phyloP scores from a whole-genome alignment of 2,329 filamentous ascomycete species.

The Phialocephala sp. region DNA sequence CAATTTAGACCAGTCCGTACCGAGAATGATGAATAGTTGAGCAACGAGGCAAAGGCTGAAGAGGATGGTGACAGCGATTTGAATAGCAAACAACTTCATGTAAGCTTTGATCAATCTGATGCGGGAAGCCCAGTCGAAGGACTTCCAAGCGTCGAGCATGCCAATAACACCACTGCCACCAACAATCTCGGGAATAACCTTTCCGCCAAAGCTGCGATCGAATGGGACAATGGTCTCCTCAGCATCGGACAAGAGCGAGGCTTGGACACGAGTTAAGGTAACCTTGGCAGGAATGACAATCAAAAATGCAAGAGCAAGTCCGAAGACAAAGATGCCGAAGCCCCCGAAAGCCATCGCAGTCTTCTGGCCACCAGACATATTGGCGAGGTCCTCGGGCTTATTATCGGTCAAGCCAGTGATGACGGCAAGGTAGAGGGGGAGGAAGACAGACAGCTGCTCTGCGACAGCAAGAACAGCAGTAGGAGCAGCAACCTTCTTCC shows the following conservation, averaged over 20 bases:
- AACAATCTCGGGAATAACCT: slow-evolving; percentile 75
- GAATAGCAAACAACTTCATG: slow-evolving; percentile 69
- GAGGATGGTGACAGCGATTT: slow-evolving; percentile 53
- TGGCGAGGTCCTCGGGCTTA: slow-evolving; percentile 28
- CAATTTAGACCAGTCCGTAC: slow-evolving; percentile 36
- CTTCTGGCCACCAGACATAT: slow-evolving; percentile 44
- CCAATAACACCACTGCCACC: slow-evolving; percentile 74
- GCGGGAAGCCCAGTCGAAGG: slow-evolving; percentile 75
- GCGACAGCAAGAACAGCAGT: slow-evolving; percentile 67
- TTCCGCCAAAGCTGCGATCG: slow-evolving; percentile 83
- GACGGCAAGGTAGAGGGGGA: slow-evolving; percentile 55
- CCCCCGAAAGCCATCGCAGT: slow-evolving; percentile 51
- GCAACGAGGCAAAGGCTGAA: slow-evolving; percentile 56
- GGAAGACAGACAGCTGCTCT: slow-evolving; percentile 53
- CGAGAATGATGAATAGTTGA: slow-evolving; percentile 57
- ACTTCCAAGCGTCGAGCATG: slow-evolving; percentile 78
- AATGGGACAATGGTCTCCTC: slow-evolving; percentile 88
- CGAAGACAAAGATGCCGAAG: slow-evolving; percentile 51
- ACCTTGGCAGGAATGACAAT: slow-evolving; percentile 78
- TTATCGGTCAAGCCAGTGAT: slow-evolving; percentile 45
- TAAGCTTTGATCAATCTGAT: slow-evolving; percentile 77
- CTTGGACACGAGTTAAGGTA: slow-evolving; percentile 81
- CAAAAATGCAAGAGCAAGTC: slow-evolving; percentile 60
- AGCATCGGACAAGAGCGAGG: slow-evolving; percentile 81
- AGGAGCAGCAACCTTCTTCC: slow-evolving; percentile 72